These are phyloP conservation scores for Coemansia furcata DNA, from an alignment of 192 early-diverging fungal genomes.

Conservation along the genomic window DNA sequence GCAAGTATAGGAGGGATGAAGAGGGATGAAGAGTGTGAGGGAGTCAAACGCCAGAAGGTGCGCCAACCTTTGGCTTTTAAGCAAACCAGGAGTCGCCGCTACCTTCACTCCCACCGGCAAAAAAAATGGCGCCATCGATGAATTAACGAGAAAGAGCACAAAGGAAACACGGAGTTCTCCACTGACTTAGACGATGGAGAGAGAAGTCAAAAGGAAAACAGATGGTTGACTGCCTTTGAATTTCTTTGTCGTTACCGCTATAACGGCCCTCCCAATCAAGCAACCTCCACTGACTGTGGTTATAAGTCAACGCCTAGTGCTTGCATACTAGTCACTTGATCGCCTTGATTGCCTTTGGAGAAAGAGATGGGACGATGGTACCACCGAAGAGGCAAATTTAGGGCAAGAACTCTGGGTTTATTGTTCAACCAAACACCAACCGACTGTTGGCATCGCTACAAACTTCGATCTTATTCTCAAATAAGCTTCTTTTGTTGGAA, in stretches of 20 bases:
- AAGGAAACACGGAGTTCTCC: not conserved
- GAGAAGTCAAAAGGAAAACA: not conserved
- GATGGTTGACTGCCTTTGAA: not conserved
- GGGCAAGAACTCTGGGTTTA: not conserved
- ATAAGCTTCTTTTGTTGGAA: conserved; percentile 90
- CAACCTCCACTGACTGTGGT: not conserved
- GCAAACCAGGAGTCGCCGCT: not conserved
- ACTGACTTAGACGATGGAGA: not conserved
- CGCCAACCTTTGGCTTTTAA: not conserved
- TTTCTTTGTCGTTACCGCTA: not conserved
- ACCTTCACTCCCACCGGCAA: not conserved
- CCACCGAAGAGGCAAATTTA: not conserved
- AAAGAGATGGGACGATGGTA: not conserved
- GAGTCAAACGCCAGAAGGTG: not conserved
- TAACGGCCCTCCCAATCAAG: not conserved
- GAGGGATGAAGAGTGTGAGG: not conserved
- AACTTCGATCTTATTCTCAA: conserved; percentile 9
- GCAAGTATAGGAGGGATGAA: not conserved
- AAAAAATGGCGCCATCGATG: not conserved
- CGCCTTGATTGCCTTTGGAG: too few relatives aligned
- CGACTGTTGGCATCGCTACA: not conserved
- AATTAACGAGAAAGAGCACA: not conserved
- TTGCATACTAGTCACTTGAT: not conserved
- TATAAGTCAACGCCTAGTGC: not conserved
- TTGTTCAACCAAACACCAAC: not conserved